Evolutionary conservation across 148 eudicot genomes (phyloP), one percentile per base, ranked within the genome.

Genomic region (Pharnaceum exiguum): DNA sequence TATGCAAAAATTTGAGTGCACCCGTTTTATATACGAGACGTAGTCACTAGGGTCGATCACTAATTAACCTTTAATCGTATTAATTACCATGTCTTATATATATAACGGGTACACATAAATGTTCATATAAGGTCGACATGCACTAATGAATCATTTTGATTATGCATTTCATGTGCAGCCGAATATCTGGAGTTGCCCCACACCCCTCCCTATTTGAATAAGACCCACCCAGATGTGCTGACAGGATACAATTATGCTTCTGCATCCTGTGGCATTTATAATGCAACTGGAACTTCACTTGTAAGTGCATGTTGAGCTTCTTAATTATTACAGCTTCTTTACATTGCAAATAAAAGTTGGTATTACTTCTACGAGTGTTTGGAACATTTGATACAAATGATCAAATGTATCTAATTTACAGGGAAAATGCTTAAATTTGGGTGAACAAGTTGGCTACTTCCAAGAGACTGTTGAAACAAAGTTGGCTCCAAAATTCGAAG

Each of bases 211-310:
- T 66, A 71, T 28, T 7, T 60, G 26, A 63, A 48, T 0, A 21
- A 27, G 10, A 3, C 19, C 3, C 1, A 16, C 0, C 45, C 19
- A 13, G n/a, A 11, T 28, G 58, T 39, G 26, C 7, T 33, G 0
- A 72, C 67, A 28, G 88, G 91, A 13, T 66, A 79, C 28, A 85
- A 85, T 55, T 85, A 75, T 28, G 93, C 93, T 44, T 85, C 88
- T 22, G 79, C 55, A 4, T 29, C 79, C 0, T 71, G 93, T 23
- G 88, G 93, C 7, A 75, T 85, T 42, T 65, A 82, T 7, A 77
- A 79, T 0, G 37, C 67, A 57, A 75, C 93, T 4, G 85, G 88
- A 39, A 23, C 1, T 2, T 12, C 4, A 5, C 11, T 53, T 18
- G 85, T 80, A 60, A 70, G 75, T 37, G 6, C 9, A 4, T 23